A percentile compares a stretch with the other conserved stretches of the same genome.
phyloP scores from a whole-genome alignment of 176 grass and related monocot species.

The Chloris gayana region DNA sequence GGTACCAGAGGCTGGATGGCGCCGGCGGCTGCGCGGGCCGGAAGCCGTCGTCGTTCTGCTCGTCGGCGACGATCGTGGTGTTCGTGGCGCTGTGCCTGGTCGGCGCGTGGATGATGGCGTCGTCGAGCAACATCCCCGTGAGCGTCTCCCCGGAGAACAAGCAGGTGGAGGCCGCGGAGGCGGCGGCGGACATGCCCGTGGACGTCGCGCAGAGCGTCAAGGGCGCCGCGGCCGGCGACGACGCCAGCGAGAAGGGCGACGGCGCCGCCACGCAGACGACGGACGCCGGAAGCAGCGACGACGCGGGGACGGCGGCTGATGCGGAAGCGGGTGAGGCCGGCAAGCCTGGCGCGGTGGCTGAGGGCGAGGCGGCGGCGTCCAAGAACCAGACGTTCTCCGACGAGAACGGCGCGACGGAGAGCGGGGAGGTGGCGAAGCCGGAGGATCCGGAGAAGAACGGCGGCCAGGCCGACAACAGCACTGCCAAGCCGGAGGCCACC shows the following conservation, averaged over 20 bases:
- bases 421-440: no score
- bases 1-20: constrained; percentile 44
- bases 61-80: constrained; percentile 60
- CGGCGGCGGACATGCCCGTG: constrained; percentile 32
- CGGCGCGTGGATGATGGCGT: constrained; percentile 83
- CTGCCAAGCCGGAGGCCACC: not conserved
- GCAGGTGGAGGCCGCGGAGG: constrained; percentile 20
- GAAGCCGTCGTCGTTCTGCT: constrained; percentile 61
- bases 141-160: constrained; percentile 41
- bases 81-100: constrained; percentile 85
- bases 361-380: constrained; percentile 34
- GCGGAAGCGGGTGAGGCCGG: not conserved
- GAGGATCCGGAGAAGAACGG: not conserved
- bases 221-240: not conserved
- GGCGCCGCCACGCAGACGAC: not conserved
- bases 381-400: constrained; percentile 53
- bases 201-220: not conserved
- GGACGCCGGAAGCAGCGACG: not conserved
- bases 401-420: constrained; percentile 52
- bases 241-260: not conserved
- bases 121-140: constrained; percentile 48
- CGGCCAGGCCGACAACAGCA: not conserved
- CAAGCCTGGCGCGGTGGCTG: not conserved
- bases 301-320: not conserved
- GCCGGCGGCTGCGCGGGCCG: not conserved